phyloP scores from a whole-genome alignment of 495 filamentous ascomycete genomes.

The Aspergillus bridgeri region DNA sequence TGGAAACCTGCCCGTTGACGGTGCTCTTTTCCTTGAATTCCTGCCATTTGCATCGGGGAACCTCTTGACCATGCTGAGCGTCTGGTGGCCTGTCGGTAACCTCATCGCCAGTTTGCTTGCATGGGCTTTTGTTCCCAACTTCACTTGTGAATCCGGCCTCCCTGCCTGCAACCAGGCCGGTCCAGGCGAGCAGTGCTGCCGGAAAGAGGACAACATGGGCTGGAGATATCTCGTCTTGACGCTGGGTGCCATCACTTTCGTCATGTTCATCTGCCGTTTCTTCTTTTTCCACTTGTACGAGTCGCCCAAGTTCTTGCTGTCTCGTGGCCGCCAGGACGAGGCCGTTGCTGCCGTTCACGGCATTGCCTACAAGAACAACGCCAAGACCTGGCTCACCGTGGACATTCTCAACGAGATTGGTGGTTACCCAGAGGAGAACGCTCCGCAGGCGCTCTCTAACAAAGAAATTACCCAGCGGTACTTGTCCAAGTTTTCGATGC shows the following conservation, averaged over 20 bases:
- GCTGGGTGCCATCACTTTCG: slow-evolving; percentile 67
- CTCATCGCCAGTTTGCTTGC: slow-evolving; percentile 50
- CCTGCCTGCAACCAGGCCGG: slow-evolving; percentile 24
- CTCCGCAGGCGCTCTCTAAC: slow-evolving; percentile 33
- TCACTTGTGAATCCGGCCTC: slow-evolving; percentile 36
- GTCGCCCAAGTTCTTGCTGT: slow-evolving; percentile 77
- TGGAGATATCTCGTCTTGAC: slow-evolving; percentile 76
- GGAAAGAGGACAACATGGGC: slow-evolving; percentile 64
- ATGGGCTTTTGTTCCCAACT: slow-evolving; percentile 57
- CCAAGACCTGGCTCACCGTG: slow-evolving; percentile 50
- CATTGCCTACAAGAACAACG: slow-evolving; percentile 51
- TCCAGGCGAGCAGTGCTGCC: slow-evolving; percentile 46
- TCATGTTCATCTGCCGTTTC: slow-evolving; percentile 68
- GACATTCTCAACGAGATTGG: slow-evolving; percentile 55
- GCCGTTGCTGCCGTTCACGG: slow-evolving; percentile 68
- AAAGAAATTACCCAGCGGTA: slow-evolving; percentile 47
- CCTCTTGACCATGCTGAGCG: slow-evolving; percentile 54
- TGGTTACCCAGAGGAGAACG: slow-evolving; percentile 36
- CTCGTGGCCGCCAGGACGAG: slow-evolving; percentile 65
- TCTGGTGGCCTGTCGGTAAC: slow-evolving; percentile 61
- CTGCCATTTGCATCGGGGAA: slow-evolving; percentile 51
- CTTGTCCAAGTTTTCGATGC: slow-evolving; percentile 53
- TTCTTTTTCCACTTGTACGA: slow-evolving; percentile 76
- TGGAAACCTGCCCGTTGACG: slow-evolving; percentile 55
- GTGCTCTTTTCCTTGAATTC: slow-evolving; percentile 61